A percentile compares a stretch with the other conserved stretches of the same genome.
phyloP scores from a whole-genome alignment of 75 land plant species.

The Pinus albicaulis region DNA sequence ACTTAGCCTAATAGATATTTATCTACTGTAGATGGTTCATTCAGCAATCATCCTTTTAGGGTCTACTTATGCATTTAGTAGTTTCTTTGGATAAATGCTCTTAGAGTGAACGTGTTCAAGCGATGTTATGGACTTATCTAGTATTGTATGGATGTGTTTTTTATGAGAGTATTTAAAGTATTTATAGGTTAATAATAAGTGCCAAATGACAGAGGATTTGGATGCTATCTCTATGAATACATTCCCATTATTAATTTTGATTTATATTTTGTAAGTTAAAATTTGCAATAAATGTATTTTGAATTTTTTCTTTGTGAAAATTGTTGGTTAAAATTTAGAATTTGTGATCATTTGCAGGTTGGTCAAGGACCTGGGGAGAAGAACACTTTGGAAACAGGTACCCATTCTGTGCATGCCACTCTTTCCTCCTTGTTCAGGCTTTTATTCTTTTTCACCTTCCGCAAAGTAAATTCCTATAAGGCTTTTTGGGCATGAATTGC shows the following conservation, averaged over 20 bases:
- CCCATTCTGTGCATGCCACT: not conserved
- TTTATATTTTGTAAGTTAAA: not conserved
- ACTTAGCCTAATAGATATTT: too few relatives aligned
- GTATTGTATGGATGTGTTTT: not conserved
- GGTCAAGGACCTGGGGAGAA: conserved; percentile 99
- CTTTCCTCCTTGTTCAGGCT: not conserved
- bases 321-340: not conserved
- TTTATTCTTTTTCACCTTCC: not conserved
- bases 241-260: not conserved
- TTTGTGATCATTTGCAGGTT: conserved; percentile 40
- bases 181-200: not conserved
- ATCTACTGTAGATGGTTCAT: not conserved
- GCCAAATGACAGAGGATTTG: not conserved
- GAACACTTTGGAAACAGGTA: conserved; percentile 97
- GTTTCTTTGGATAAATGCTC: not conserved
- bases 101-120: not conserved
- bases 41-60: not conserved
- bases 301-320: not conserved
- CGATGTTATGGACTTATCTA: not conserved
- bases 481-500: too few relatives aligned
- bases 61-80: not conserved
- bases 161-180: not conserved
- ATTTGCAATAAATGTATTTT: not conserved
- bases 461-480: too few relatives aligned
- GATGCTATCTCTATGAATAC: not conserved